Evolutionary conservation across 1,284 basidiomycete genomes (phyloP), one percentile per base, ranked within the genome.

Genomic region (Cutaneotrichosporon cavernicola): DNA sequence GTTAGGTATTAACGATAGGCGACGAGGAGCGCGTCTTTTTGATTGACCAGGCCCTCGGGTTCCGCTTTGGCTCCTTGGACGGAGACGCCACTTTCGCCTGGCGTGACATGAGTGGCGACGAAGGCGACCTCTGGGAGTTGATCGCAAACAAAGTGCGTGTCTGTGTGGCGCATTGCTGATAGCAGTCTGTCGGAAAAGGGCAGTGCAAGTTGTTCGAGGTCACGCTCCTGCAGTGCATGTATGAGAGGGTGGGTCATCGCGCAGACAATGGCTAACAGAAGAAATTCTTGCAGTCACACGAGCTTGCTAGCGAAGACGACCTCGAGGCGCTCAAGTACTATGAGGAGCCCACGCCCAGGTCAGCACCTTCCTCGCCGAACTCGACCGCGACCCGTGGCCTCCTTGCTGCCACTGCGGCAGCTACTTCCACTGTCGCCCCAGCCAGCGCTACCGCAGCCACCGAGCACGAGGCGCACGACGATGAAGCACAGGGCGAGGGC

Each of bases 181-280:
- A 40, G 14, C 61, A 79, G 72, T 51, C 77, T 58, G 90, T 89
- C 18, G 90, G 91, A 14, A 92, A 92, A 70, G 88, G 85, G 21
- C 91, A 92, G 1, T 93, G 91, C 6, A 86, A 87, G 58, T 88
- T 89, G 16, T 97, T 97, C 76, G 92, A 97, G 79, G 89, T 91
- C 55, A 94, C 93, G 78, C 90, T 94, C 84, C 89, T 97, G 70
- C 89, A 92, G 50, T 96, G 95, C 64, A 92, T 96, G 85, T 97
- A 89, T 79, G 95, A 97, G 78, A 70, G 81, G 66, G 80, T 81
- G 58, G 68, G 80, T 71, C 2, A 13, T 16, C n/a, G 32, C 34
- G 26, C 16, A 21, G 22, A 31, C 14, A 7, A 26, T 22, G 31
- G 30, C 66, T 63, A 50, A 65, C 64, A 2, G 14, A 86, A 91